Evolutionary conservation across 805 yeast species (phyloP), one percentile per base, ranked within the genome.

Genomic region (Ogataea thermomethanolica): DNA sequence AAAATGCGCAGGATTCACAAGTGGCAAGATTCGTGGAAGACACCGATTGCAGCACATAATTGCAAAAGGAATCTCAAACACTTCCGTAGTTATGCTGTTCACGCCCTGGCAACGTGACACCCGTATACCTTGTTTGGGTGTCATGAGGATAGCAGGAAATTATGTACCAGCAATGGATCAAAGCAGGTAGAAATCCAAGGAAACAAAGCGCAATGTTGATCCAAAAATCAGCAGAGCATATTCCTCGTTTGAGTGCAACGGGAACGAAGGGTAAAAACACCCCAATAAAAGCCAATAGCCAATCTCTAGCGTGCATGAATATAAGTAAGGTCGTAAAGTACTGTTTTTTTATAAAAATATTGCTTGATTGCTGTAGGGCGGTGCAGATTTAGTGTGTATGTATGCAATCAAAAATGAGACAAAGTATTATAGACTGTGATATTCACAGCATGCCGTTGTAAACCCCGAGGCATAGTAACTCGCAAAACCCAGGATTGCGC

Each of bases 181-280:
- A 71, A 8, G 93, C 95, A 0, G 95, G 95, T 39, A 86, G 55
- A 57, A 71, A 80, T 1, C 95, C 93, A 31, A 86, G 67, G 41
- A 76, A 54, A 60, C 88, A 82, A 23, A 86, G 70, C 6, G 83
- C 78, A 33, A 83, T 67, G 56, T 83, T 84, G 45, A 83, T 74
- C 65, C 73, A 65, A 49, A 71, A 76, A 53, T 79, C 85, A 26
- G 77, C 73, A 4, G 82, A 73, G 39, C 70, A 69, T 38, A 73
- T 52, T 1, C 90, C 90, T 51, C 85, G 65, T 60, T 84, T 84
- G 46, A 81, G 56, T 35, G 78, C 71, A 17, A 84, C 90, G 7
- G 89, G 84, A 27, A 83, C 65, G 7, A 88, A 88, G 8, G 91
- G 91, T 8, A 82, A 53, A 56, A 84, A 76, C 41, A 83, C 69